Evolutionary conservation across 192 early-diverging fungal species (phyloP).

Genomic region (Coemansia sp.): DNA sequence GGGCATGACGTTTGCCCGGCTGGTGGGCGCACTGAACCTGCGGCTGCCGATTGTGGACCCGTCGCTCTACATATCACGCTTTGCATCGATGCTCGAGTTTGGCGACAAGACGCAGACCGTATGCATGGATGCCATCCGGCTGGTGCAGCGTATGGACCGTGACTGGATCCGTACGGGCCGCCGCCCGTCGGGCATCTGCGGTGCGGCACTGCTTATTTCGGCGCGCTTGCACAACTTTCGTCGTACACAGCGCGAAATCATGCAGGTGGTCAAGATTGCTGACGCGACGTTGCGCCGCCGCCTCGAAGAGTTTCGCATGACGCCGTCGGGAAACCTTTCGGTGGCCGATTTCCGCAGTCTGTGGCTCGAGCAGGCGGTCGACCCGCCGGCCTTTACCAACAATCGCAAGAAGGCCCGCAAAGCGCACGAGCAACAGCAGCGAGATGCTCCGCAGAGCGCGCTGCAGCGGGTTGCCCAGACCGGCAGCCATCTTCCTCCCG

Average conservation of each 20-base stretch:
- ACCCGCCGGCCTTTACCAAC: slow-evolving; percentile 80
- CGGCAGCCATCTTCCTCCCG: background rate
- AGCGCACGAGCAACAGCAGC: slow-evolving; percentile 1
- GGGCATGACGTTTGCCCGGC: slow-evolving; percentile 76
- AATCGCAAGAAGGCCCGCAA: slow-evolving; percentile 45
- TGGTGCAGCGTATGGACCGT: slow-evolving; percentile 86
- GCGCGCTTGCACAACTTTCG: slow-evolving; percentile 88
- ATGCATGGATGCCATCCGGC: slow-evolving; percentile 68
- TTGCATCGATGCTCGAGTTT: slow-evolving; percentile 86
- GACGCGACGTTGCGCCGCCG: slow-evolving; percentile 78
- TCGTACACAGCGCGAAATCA: slow-evolving; percentile 78
- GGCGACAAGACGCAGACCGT: slow-evolving; percentile 79
- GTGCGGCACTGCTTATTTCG: slow-evolving; percentile 83
- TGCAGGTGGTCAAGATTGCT: slow-evolving; percentile 84
- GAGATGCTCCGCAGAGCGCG: slow-evolving; percentile 6
- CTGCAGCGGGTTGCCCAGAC: slow-evolving; percentile 5
- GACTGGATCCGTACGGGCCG: slow-evolving; percentile 92
- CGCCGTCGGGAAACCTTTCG: slow-evolving; percentile 70
- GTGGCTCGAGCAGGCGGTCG: slow-evolving; percentile 75
- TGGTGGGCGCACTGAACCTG: slow-evolving; percentile 63
- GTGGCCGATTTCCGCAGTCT: slow-evolving; percentile 77
- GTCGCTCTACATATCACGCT: slow-evolving; percentile 86
- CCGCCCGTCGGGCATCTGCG: slow-evolving; percentile 91
- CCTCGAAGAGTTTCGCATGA: slow-evolving; percentile 75
- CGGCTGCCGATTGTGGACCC: slow-evolving; percentile 82